Base-by-base conservation (phyloP, 2,329 filamentous ascomycete species). In the Rasamsonia emersonii region DNA sequence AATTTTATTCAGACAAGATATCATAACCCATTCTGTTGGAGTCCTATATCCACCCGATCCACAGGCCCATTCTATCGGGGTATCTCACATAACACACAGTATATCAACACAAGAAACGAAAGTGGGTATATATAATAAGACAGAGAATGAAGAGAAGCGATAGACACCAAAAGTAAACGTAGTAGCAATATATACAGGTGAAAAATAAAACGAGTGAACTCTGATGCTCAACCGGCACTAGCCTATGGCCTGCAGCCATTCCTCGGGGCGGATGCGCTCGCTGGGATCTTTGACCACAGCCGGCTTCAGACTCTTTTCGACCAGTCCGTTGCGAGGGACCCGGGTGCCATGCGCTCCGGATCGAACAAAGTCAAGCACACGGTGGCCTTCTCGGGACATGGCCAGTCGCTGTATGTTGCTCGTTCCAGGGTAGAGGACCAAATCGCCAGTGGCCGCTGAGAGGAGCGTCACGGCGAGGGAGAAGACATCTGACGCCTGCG, bases 401-500 rank as follows among this genome's bases (percentile, higher is more conserved):
- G 54, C 56, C 2, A 64, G 49, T 9, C 61, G 50, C 40, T 62
- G 55, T 45, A 62, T 58, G 18, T 49, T 53, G 35, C 45, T 59
- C 9, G 51, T 43, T 5, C 59, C 56, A 0, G 59, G 49, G 35
- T 66, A 67, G 1, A 67, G 43, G 7, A 61, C 45, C n/a, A 64
- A 32, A 40, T 67, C 58, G 2, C 64, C 64, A 4, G 61, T 67
- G 2, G 59, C 63, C 9, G 59, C 61, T 2, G 61, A 61, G 11
- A 67, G 50, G 5, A 67, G 45, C 4, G 62, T 67, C 9, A 64
- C 55, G 4, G 62, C 64, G 3, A 67, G 51, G 0, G 63, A 65
- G 36, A 66, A 67, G 2, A 67, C 54, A 37, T 67, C 64, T 7
- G 61, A 61, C 2, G 58, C 51, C 2, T 56, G 49, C 0, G 60